A percentile compares a stretch with the other conserved stretches of the same genome.
Conservation (phyloP, 148 eudicot genomes). For the Vaccinium vitisidaea region DNA sequence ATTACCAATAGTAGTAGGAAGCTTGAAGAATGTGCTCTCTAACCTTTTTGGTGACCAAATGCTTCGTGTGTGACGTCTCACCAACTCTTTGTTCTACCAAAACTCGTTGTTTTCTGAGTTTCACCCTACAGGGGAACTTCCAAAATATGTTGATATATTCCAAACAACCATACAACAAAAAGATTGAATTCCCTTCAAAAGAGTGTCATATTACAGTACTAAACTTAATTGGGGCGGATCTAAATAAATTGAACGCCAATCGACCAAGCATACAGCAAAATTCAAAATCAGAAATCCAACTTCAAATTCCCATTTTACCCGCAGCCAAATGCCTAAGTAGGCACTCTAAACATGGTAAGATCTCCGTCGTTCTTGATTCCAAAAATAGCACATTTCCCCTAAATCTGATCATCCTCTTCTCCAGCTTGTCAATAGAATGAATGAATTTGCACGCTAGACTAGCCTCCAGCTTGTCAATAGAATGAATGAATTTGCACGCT, state of each 20-base stretch:
- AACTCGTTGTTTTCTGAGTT: constrained; percentile 4
- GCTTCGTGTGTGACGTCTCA: background rate
- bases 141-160: background rate
- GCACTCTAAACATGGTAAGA: background rate
- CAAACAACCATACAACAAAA: background rate
- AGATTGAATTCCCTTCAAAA: background rate
- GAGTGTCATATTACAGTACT: background rate
- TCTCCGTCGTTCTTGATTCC: background rate
- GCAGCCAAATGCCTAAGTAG: background rate
- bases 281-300: background rate
- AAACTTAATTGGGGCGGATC: background rate
- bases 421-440: no score
- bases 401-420: no score
- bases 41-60: constrained; percentile 9
- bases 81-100: constrained; percentile 4
- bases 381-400: no score
- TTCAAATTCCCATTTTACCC: background rate
- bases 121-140: background rate
- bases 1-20: constrained; percentile 9
- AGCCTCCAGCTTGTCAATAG: no score
- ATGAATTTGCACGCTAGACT: no score
- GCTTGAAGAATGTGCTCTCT: constrained; percentile 10
- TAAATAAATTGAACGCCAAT: background rate
- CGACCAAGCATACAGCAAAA: background rate
- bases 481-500: no score